phyloP scores from a whole-genome alignment of 257 asterid genomes.

The Forsythia suspensa region DNA sequence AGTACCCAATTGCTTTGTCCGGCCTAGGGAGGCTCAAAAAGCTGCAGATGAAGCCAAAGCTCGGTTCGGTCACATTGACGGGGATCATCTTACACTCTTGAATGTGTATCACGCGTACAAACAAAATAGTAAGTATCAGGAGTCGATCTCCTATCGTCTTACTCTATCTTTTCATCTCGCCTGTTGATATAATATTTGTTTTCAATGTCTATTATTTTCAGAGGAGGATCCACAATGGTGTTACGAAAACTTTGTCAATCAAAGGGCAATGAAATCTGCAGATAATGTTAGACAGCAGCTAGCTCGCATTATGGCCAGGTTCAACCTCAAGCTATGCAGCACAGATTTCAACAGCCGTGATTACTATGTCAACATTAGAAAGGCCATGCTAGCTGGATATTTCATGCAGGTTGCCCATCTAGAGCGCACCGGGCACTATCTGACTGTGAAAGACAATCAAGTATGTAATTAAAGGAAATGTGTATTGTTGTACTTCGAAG shows the following conservation, averaged over 20 bases:
- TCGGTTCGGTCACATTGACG: conserved; percentile 93
- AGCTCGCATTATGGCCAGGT: conserved; percentile 88
- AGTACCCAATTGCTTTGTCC: conserved; percentile 99
- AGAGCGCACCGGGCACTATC: conserved; percentile 87
- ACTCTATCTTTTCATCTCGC: not conserved
- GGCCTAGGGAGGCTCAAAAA: conserved; percentile 99
- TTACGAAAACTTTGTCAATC: conserved; percentile 80
- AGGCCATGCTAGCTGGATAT: conserved; percentile 99
- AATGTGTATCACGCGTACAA: conserved; percentile 95
- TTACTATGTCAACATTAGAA: conserved; percentile 89
- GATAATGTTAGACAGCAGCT: conserved; percentile 96
- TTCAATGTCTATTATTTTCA: conserved; percentile 27
- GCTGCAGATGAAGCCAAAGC: conserved; percentile 99
- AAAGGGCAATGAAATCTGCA: conserved; percentile 83
- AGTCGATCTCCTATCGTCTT: not conserved
- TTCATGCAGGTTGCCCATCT: conserved; percentile 99
- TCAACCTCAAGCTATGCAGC: conserved; percentile 92
- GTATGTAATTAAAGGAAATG: conserved; percentile 32
- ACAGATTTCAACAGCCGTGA: conserved; percentile 96
- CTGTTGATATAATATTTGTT: conserved; percentile 18
- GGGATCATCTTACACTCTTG: conserved; percentile 92
- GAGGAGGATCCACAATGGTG: conserved; percentile 98
- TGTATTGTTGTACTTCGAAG: not conserved
- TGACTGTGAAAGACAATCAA: conserved; percentile 95
- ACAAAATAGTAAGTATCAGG: conserved; percentile 68